phyloP scores from a whole-genome alignment of 441 rosid genomes.

The Adansonia gregorii region DNA sequence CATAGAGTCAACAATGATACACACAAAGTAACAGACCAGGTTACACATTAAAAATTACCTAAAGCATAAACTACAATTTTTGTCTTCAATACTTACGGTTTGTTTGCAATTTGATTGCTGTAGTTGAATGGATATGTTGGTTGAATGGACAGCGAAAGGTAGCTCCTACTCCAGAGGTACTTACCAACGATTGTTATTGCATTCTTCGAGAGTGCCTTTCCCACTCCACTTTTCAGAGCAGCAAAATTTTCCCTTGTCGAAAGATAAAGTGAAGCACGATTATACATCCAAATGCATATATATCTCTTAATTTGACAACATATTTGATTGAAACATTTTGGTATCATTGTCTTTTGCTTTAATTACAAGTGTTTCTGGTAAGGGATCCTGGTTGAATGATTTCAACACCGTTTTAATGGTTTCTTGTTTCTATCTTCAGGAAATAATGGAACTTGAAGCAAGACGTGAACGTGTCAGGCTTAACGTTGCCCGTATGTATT shows the following conservation, averaged over 20 bases:
- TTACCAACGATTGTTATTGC: not conserved
- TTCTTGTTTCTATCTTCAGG: slow-evolving; percentile 45
- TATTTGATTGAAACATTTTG: slow-evolving; percentile 2
- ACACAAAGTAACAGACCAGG: not conserved
- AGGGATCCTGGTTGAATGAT: not conserved
- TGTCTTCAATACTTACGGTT: slow-evolving; percentile 16
- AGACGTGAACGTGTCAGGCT: slow-evolving; percentile 82
- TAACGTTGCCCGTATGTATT: slow-evolving; percentile 78
- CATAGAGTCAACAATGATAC: not conserved
- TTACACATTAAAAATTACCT: not conserved
- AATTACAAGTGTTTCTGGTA: not conserved
- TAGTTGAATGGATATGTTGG: slow-evolving; percentile 99
- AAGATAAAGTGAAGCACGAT: slow-evolving; percentile 8
- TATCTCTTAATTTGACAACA: not conserved
- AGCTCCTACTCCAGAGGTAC: slow-evolving; percentile 86
- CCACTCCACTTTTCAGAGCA: not conserved
- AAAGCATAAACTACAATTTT: not conserved
- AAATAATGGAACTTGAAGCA: slow-evolving; percentile 77
- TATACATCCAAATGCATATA: not conserved
- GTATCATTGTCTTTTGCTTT: not conserved
- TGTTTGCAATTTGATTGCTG: slow-evolving; percentile 34
- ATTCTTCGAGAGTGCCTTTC: not conserved
- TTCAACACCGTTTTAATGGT: not conserved
- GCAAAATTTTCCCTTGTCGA: not conserved
- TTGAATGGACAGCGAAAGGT: slow-evolving; percentile 88